Base-by-base conservation (phyloP, 805 yeast species). In the Candida corydali region DNA sequence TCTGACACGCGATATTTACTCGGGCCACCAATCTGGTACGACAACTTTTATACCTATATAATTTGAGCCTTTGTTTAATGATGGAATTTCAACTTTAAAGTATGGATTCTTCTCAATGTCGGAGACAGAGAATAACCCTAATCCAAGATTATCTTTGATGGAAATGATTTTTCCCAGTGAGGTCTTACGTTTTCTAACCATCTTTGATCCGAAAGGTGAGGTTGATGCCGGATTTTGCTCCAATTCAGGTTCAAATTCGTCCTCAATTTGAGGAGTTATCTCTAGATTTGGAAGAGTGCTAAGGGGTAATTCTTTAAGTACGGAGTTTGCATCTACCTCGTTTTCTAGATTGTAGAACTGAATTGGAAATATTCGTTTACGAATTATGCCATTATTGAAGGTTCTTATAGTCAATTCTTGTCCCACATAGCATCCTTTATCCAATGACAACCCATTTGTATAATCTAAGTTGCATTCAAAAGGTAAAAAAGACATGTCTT, bases 371-470 rank as follows among this genome's bases (percentile, higher is more conserved):
- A 87, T 65, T 38, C 98, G 67, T 50, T 89, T 88, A 20, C 95
- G 70, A n/a, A 89, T 75, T 1, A 80, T 75, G 3, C 96, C 96
- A 22, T 82, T 79, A 42, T 85, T 86, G 51, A 73, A 81, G 0
- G 97, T 82, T 49, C 98, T 73, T 12, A 89, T 87, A 0, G 97
- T 89, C 35, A 93, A 67, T 55, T 93, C 99, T 59, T 93, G 98
- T 1, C 99, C 99, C 11, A 87, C 81, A 50, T 93, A 93, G 55
- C 99, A 93, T 2, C 99, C 99, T 57, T 93, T 93, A 45, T 87
- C 82, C 35, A 82, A 76, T 37, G 91, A 86, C 10, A 93, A 70
- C 0, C 91, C 95, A 45, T 85, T 82, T 61, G 78, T 76, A 49
- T 73, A 78, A 58, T 93, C 98, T 46, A 89, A 63, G 54, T 86